These are phyloP conservation scores for Cutaneotrichosporon cavernicola DNA, from an alignment of 1,284 basidiomycete genomes.

Conservation along the genomic window DNA sequence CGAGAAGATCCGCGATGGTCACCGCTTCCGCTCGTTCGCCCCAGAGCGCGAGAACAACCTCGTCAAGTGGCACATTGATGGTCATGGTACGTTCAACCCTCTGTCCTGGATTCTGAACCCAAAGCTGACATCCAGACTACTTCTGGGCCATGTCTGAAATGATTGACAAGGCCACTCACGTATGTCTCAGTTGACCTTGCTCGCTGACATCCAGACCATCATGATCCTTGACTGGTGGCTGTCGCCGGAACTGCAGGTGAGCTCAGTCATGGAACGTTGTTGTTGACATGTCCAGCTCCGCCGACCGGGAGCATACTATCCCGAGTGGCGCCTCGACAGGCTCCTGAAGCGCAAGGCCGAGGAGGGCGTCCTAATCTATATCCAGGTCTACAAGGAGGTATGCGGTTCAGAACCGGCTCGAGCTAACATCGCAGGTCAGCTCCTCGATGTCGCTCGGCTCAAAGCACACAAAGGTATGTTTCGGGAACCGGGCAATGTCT, in stretches of 20 bases:
- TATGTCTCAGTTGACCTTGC: conserved; percentile 15
- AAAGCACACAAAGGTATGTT: conserved; percentile 71
- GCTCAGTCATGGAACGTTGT: background rate
- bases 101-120: background rate
- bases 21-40: conserved; percentile 84
- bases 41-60: conserved; percentile 65
- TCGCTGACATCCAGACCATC: conserved; percentile 57
- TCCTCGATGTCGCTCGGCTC: conserved; percentile 86
- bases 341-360: conserved; percentile 81
- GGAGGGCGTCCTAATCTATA: conserved; percentile 82
- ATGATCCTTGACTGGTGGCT: conserved; percentile 80
- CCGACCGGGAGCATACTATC: conserved; percentile 76
- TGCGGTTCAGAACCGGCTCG: conserved; percentile 12
- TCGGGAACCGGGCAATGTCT: background rate
- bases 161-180: conserved; percentile 61
- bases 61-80: conserved; percentile 89
- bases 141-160: conserved; percentile 89
- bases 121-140: conserved; percentile 60
- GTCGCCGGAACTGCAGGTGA: conserved; percentile 75
- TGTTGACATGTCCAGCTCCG: conserved; percentile 59
- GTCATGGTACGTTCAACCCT: conserved; percentile 59
- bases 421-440: conserved; percentile 60
- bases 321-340: conserved; percentile 81
- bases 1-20: conserved; percentile 68
- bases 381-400: conserved; percentile 84